Conservation (phyloP, 2,329 filamentous ascomycete genomes). For the Lecanosticta acicola region DNA sequence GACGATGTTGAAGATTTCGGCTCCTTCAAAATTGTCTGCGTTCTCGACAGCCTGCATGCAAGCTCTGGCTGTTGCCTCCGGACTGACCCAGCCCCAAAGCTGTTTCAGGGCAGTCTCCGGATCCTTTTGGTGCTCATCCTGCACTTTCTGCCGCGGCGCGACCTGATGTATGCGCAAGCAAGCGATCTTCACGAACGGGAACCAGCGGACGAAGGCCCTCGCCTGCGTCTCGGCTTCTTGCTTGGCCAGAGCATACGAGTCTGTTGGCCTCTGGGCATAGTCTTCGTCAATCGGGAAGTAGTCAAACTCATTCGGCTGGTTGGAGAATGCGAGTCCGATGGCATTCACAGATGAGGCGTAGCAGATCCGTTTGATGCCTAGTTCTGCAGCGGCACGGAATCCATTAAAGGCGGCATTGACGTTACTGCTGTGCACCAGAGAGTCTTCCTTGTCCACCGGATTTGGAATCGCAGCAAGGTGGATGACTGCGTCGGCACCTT, state of each 20-base stretch:
- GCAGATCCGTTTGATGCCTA: constrained; percentile 34
- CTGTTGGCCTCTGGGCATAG: constrained; percentile 31
- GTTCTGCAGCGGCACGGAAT: constrained; percentile 34
- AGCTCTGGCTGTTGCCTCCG: constrained; percentile 33
- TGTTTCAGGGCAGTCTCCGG: constrained; percentile 35
- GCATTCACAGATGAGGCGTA: constrained; percentile 38
- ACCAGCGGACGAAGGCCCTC: constrained; percentile 34
- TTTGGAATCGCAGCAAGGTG: constrained; percentile 37
- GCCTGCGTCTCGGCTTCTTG: constrained; percentile 34
- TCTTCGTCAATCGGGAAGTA: constrained; percentile 39
- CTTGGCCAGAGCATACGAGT: constrained; percentile 36
- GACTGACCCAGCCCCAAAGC: constrained; percentile 36
- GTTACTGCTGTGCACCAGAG: constrained; percentile 36
- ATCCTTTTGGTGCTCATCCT: constrained; percentile 31
- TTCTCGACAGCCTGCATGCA: constrained; percentile 33
- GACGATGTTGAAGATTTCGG: constrained; percentile 35
- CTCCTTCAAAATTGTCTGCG: constrained; percentile 31
- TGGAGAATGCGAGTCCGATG: constrained; percentile 36
- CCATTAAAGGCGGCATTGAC: constrained; percentile 37
- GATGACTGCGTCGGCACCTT: constrained; percentile 36
- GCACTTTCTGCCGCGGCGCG: constrained; percentile 27
- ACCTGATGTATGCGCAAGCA: constrained; percentile 38
- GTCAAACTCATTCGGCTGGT: constrained; percentile 32
- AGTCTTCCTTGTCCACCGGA: constrained; percentile 32
- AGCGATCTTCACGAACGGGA: constrained; percentile 36